Evolutionary conservation across 2,329 filamentous ascomycete genomes (phyloP), one percentile per base, ranked within the genome.

Genomic region (Stachybotrys chartarum): DNA sequence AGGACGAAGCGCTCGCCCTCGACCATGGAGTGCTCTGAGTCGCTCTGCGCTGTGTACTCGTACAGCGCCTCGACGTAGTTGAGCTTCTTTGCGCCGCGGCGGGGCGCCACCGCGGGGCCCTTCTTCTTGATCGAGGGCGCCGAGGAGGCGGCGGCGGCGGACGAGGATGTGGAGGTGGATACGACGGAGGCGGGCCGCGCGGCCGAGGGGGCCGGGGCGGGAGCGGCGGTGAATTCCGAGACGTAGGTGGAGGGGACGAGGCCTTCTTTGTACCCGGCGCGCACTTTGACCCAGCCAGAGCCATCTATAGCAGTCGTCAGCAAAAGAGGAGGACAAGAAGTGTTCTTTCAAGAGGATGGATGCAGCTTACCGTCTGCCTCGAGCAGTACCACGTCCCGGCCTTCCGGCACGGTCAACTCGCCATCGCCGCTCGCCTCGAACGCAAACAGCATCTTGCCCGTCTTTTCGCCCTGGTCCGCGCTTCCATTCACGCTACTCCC

Each of bases 31-130:
- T 93, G 91, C 73, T 99, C 94, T 7, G 84, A 82, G 6, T 95
- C 90, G 61, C 85, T 91, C 64, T 91, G 86, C 17, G 93, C 91
- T 53, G 86, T 79, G 70, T 99, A 99, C 52, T 94, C 90, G 70
- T 97, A 99, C 64, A 97, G 62, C 1, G 94, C 94, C 68, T 96
- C 89, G 1, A 95, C 93, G 64, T 97, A 96, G 67, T 88, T 90
- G 42, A 97, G 78, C 70, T 96, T 96, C 82, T 96, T 97, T 5
- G 91, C 92, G 14, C 92, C 92, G 10, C 92, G 84, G 62, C 87
- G 87, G 5, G 94, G 94, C 14, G 94, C 94, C 5, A 99, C 94
- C 0, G 87, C 91, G 0, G 92, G 92, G 0, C 92, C 92, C 69
- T 95, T 91, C 72, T 95, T 96, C 76, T 92, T 96, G 45, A 69